Percentiles rank a stretch among this genome's conserved stretches.
Conservation (phyloP, 2,329 filamentous ascomycete species). For the Nemania diffusa region DNA sequence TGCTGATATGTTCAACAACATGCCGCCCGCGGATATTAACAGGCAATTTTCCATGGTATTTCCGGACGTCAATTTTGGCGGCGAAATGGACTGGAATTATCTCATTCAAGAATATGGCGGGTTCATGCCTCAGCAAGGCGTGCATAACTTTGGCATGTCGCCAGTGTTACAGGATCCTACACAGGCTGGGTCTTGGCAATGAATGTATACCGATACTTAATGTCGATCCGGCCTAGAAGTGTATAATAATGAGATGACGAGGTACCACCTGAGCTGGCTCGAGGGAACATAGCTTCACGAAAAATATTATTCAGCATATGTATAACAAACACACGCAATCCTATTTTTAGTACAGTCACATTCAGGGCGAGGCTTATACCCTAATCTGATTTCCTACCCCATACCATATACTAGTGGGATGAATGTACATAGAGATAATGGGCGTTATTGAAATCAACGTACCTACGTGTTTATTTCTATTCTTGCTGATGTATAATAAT, state of each 20-base stretch:
- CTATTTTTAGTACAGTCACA: not conserved
- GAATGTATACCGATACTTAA: conserved; percentile 24
- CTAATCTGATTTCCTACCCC: not conserved
- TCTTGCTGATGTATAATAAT: not conserved
- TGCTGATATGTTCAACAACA: conserved; percentile 40
- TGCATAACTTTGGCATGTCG: conserved; percentile 27
- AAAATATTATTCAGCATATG: conserved; percentile 15
- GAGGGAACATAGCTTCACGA: conserved; percentile 8
- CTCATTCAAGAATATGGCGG: conserved; percentile 48
- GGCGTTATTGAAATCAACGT: not conserved
- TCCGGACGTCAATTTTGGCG: conserved; percentile 48
- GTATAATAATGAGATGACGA: conserved; percentile 32
- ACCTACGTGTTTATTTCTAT: not conserved
- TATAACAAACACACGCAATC: conserved; percentile 9
- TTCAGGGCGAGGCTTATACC: not conserved
- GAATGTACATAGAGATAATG: not conserved
- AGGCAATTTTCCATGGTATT: conserved; percentile 47
- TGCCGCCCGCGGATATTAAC: conserved; percentile 43
- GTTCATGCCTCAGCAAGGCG: conserved; percentile 41
- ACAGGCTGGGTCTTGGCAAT: conserved; percentile 36
- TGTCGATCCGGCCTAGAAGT: conserved; percentile 5
- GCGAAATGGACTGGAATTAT: conserved; percentile 50
- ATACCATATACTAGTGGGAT: not conserved
- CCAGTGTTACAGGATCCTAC: conserved; percentile 30
- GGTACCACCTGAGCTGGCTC: conserved; percentile 21